Evolutionary conservation across 352 stramenopile genomes (phyloP).

Genomic region (Halophytophthora polymorphica): DNA sequence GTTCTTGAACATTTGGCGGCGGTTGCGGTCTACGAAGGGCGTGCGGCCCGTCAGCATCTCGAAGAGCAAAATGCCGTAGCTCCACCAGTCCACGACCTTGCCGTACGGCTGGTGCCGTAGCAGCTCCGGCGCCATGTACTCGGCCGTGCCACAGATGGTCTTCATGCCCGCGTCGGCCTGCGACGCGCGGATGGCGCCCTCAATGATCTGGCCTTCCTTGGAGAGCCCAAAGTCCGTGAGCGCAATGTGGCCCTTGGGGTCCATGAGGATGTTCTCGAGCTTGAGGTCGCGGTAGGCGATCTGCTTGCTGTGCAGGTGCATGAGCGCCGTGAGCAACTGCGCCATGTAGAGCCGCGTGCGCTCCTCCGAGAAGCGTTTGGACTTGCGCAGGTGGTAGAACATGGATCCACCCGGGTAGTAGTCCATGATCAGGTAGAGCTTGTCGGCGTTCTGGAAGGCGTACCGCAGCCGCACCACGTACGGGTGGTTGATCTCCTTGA

Average conservation of each 20-base stretch:
- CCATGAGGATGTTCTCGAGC: constrained; percentile 90
- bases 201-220: constrained; percentile 80
- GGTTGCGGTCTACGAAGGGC: constrained; percentile 86
- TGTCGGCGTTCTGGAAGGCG: constrained; percentile 87
- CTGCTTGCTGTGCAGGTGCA: constrained; percentile 88
- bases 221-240: constrained; percentile 88
- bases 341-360: constrained; percentile 86
- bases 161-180: constrained; percentile 85
- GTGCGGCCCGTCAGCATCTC: constrained; percentile 88
- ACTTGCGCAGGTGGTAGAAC: constrained; percentile 88
- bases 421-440: constrained; percentile 97
- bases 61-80: constrained; percentile 86
- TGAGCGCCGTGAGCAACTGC: constrained; percentile 81
- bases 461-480: constrained; percentile 85
- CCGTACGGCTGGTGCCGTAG: constrained; percentile 83
- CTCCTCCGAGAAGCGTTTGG: constrained; percentile 83
- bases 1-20: constrained; percentile 90
- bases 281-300: constrained; percentile 90
- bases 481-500: constrained; percentile 89
- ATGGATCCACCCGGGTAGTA: constrained; percentile 91
- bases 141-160: constrained; percentile 85
- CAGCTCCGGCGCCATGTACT: constrained; percentile 88
- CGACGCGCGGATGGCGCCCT: constrained; percentile 78
- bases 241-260: constrained; percentile 83
- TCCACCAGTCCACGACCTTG: constrained; percentile 91